Evolutionary conservation across 371 early-diverging fungal species (phyloP), one percentile per base, ranked within the genome.

Genomic region (Rhizopus sp.): DNA sequence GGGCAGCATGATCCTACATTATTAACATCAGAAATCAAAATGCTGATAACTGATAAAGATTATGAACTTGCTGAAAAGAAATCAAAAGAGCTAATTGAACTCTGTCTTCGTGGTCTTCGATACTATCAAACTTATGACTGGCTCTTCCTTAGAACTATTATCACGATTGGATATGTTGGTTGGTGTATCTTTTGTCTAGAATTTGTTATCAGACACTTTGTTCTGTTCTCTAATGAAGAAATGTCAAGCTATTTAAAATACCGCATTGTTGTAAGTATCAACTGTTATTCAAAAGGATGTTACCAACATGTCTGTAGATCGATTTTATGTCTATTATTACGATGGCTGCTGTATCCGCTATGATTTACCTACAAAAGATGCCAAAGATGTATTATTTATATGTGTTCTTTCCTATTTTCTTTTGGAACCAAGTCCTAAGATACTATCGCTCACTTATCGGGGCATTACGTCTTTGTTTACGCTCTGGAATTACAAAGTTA

Each of bases 51-150:
- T 30, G 49, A 66, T 9, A 73, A 77, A 41, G 66, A 85, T 10
- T 91, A 85, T 65, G 70, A 66, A 13, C 77, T 79, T 35, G 95
- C 94, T 4, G 86, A 88, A 56, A 46, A 52, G 23, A 73, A 81
- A 55, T 90, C 93, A 41, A 57, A 66, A 10, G 60, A 72, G 29
- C 70, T 93, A 33, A 84, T 90, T 12, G 57, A 76, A 3, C 71
- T 87, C 17, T 88, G 86, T 33, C 60, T 95, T 23, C 83, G 88
- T 40, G 97, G 96, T 13, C 71, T 96, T 46, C 87, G 94, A 35
- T 97, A 97, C 72, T 90, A 92, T 54, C 96, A 96, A 71, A 95
- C 93, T 69, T 91, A 97, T 66, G 98, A 97, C 68, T 96, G 96
- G 98, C 71, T 93, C 4, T 92, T 96, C 67, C 70, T 97, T 53